Conservation (phyloP, 495 filamentous ascomycete species). For the Alectoria sarmentosa region DNA sequence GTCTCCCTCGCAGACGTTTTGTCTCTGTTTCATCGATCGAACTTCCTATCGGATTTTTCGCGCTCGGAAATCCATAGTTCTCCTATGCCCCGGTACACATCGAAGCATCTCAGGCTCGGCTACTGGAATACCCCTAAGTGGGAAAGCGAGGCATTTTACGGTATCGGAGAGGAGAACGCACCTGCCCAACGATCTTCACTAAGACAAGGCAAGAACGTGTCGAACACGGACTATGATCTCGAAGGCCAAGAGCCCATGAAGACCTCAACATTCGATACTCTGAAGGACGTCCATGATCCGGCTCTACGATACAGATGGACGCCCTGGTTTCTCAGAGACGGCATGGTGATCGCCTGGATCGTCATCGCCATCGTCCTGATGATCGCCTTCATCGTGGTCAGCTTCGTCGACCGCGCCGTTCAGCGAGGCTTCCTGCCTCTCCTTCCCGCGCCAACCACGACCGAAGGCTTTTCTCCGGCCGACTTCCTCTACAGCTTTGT, state of each 20-base stretch:
- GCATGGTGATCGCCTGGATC: slow-evolving; percentile 55
- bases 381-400: slow-evolving; percentile 65
- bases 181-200: slow-evolving; percentile 49
- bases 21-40: slow-evolving; percentile 68
- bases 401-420: slow-evolving; percentile 65
- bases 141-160: slow-evolving; percentile 54
- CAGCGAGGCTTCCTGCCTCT: slow-evolving; percentile 61
- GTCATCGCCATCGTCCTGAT: slow-evolving; percentile 58
- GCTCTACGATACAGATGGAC: slow-evolving; percentile 57
- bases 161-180: slow-evolving; percentile 54
- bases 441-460: slow-evolving; percentile 52
- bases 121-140: slow-evolving; percentile 67
- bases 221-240: slow-evolving; percentile 34
- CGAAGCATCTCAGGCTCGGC: slow-evolving; percentile 59
- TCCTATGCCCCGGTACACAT: slow-evolving; percentile 40
- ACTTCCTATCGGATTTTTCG: slow-evolving; percentile 62
- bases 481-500: slow-evolving; percentile 87
- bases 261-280: slow-evolving; percentile 30
- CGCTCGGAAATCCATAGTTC: slow-evolving; percentile 47
- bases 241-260: slow-evolving; percentile 33
- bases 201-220: slow-evolving; percentile 37
- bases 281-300: slow-evolving; percentile 40
- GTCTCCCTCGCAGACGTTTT: slow-evolving; percentile 72
- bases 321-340: slow-evolving; percentile 68
- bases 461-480: slow-evolving; percentile 67